Conservation (phyloP, 176 grass and related monocot species). For the Alopecurus myosuroides region DNA sequence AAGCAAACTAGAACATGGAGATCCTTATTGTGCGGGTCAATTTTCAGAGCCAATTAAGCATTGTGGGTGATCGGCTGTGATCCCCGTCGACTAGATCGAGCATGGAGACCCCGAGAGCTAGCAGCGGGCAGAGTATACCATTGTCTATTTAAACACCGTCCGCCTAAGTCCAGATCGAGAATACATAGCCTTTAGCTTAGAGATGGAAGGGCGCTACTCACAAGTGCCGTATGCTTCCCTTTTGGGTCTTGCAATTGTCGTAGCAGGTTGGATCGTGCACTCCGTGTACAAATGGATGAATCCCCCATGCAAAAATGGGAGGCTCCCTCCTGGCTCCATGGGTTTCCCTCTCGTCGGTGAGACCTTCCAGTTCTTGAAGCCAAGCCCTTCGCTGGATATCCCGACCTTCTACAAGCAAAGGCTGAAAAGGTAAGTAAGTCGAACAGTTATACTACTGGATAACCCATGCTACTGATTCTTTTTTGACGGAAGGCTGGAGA, state of each 20-base stretch:
- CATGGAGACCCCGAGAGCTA: not conserved
- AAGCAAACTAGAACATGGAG: no score
- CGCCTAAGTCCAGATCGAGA: not conserved
- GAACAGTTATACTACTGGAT: no score
- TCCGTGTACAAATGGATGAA: slow-evolving; percentile 20
- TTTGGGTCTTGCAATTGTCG: not conserved
- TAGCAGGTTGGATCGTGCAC: not conserved
- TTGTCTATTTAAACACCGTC: not conserved
- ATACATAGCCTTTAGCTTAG: not conserved
- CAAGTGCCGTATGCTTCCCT: not conserved
- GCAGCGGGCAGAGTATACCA: no score
- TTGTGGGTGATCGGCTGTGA: no score
- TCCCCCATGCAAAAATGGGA: slow-evolving; percentile 13
- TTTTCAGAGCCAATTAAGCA: no score
- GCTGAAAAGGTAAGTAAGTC: not conserved
- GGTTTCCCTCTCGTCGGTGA: slow-evolving; percentile 35
- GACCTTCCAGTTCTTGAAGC: slow-evolving; percentile 12
- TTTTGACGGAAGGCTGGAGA: no score
- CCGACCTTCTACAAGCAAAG: not conserved
- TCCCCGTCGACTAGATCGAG: no score
- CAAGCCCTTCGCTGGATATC: not conserved
- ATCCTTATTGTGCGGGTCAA: no score
- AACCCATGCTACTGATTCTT: no score
- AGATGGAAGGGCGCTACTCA: not conserved
- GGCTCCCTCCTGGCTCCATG: slow-evolving; percentile 30